These are phyloP conservation scores for Agaricus bisporus DNA, from an alignment of 768 basidiomycete species.

Conservation along the genomic window DNA sequence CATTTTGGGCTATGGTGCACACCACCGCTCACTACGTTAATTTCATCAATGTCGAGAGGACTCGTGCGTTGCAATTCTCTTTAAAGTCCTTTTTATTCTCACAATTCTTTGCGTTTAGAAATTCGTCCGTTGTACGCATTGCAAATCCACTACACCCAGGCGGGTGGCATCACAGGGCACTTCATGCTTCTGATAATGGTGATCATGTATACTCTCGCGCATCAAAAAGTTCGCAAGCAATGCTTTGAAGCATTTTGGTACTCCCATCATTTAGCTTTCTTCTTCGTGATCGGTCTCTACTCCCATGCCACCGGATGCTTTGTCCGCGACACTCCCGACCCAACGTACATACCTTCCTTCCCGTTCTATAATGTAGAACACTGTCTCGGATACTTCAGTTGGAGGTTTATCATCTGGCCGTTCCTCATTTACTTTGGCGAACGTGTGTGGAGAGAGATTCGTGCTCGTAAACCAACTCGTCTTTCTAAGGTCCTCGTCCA, in stretches of 20 bases:
- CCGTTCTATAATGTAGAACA: slow-evolving; percentile 86
- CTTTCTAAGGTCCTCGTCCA: slow-evolving; percentile 86
- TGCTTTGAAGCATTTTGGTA: slow-evolving; percentile 98
- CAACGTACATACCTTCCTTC: slow-evolving; percentile 65
- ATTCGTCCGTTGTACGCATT: slow-evolving; percentile 72
- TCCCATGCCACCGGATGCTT: slow-evolving; percentile 93
- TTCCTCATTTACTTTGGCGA: slow-evolving; percentile 88
- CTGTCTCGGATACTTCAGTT: slow-evolving; percentile 88
- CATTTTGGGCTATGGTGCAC: slow-evolving; percentile 91
- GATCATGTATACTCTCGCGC: slow-evolving; percentile 88
- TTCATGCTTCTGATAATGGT: slow-evolving; percentile 95
- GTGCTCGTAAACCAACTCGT: slow-evolving; percentile 70
- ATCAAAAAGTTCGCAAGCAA: slow-evolving; percentile 80
- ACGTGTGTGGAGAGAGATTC: slow-evolving; percentile 76
- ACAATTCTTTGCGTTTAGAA: slow-evolving; percentile 41
- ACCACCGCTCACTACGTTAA: slow-evolving; percentile 93
- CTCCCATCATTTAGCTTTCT: slow-evolving; percentile 91
- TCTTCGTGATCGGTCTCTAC: slow-evolving; percentile 89
- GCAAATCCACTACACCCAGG: slow-evolving; percentile 82
- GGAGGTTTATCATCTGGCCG: slow-evolving; percentile 91
- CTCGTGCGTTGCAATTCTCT: slow-evolving; percentile 46
- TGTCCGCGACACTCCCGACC: slow-evolving; percentile 77
- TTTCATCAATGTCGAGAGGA: slow-evolving; percentile 86
- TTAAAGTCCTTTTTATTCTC: background rate
- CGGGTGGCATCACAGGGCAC: slow-evolving; percentile 92